These are phyloP conservation scores for Hymenotorrendiella dingleyae DNA, from an alignment of 2,329 filamentous ascomycete genomes.

Conservation along the genomic window DNA sequence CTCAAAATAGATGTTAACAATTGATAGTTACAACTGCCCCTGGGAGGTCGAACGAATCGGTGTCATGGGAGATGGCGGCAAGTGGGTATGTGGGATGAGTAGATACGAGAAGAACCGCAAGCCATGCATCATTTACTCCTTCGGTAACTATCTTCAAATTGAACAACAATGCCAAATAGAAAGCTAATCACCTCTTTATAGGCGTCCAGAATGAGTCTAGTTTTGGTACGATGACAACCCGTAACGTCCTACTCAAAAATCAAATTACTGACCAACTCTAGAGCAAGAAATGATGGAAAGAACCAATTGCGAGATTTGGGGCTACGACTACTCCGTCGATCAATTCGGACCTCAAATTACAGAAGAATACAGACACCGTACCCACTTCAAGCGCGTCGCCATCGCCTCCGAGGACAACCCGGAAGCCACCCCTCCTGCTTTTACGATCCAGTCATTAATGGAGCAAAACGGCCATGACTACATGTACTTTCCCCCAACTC, in stretches of 20 bases:
- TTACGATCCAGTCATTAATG: conserved; percentile 34
- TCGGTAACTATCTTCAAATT: conserved; percentile 23
- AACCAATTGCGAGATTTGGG: conserved; percentile 35
- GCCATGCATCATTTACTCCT: conserved; percentile 33
- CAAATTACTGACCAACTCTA: not conserved
- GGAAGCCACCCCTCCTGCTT: conserved; percentile 27
- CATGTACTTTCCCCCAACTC: conserved; percentile 12
- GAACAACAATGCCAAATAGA: no score
- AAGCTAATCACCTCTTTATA: not conserved
- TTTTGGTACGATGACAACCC: conserved; percentile 25
- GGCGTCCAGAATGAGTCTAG: conserved; percentile 31
- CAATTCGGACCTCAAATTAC: conserved; percentile 30
- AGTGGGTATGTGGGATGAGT: conserved; percentile 36
- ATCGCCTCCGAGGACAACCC: conserved; percentile 28
- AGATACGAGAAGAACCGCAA: conserved; percentile 27
- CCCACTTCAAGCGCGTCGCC: conserved; percentile 32
- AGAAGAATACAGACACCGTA: conserved; percentile 17
- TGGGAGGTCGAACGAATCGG: conserved; percentile 35
- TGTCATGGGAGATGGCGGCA: conserved; percentile 35
- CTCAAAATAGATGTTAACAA: not conserved
- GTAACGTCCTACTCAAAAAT: no score
- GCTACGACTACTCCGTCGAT: conserved; percentile 34
- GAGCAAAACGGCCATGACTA: conserved; percentile 34
- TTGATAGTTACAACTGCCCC: conserved; percentile 29
- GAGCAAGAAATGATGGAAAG: conserved; percentile 35